Evolutionary conservation across 1,284 basidiomycete species (phyloP).

Genomic region (Violaceomyces palustris): DNA sequence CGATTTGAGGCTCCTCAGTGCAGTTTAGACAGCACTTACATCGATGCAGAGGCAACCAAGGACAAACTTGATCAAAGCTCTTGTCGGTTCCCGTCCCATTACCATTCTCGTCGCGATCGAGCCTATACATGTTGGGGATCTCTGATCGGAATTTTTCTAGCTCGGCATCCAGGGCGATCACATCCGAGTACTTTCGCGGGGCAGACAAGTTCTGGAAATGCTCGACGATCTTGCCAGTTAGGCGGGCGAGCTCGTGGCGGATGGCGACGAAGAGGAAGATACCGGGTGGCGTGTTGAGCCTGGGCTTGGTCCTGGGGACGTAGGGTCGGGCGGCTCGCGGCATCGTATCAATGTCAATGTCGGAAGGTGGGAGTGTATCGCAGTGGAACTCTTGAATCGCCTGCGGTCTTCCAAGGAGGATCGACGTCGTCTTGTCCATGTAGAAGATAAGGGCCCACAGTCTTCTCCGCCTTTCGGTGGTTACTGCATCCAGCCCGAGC

Average conservation of each 20-base stretch:
- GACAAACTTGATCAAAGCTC: conserved; percentile 35
- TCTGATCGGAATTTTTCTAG: conserved; percentile 75
- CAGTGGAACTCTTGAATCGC: conserved; percentile 69
- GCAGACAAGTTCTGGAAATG: conserved; percentile 84
- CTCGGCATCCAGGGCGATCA: conserved; percentile 76
- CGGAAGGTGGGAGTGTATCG: conserved; percentile 74
- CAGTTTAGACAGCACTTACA: no score
- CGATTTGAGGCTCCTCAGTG: no score
- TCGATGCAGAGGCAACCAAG: conserved; percentile 42
- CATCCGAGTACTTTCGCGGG: conserved; percentile 74
- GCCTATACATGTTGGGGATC: conserved; percentile 70
- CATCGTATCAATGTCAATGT: conserved; percentile 65
- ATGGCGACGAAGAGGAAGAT: conserved; percentile 82
- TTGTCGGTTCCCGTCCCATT: conserved; percentile 25
- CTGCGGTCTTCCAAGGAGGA: conserved; percentile 76
- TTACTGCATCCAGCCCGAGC: conserved; percentile 59
- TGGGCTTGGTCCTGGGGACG: conserved; percentile 19
- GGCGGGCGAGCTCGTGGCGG: conserved; percentile 71
- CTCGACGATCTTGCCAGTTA: conserved; percentile 87
- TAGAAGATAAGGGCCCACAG: conserved; percentile 93
- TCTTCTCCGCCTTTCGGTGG: conserved; percentile 81
- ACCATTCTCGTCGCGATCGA: conserved; percentile 62
- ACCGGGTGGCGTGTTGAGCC: conserved; percentile 62
- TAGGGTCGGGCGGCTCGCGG: conserved; percentile 43
- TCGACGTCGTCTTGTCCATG: conserved; percentile 83